Conservation (phyloP, 306 rosid species). For the Acacia crassicarpa region DNA sequence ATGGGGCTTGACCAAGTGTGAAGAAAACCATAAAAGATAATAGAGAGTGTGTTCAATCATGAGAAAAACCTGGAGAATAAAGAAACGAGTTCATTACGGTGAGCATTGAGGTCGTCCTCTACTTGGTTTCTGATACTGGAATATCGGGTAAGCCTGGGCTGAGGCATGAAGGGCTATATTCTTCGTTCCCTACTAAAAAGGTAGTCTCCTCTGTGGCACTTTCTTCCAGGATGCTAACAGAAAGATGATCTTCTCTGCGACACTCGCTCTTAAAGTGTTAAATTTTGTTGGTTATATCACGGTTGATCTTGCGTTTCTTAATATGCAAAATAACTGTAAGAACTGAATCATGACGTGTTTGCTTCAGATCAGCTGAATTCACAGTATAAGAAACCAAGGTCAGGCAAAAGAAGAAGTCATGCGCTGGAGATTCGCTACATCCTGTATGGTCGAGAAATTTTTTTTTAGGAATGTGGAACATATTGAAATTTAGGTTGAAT, state of each 20-base stretch:
- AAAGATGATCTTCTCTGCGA: neutral
- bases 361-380: neutral
- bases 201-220: neutral
- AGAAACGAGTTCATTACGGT: constrained; percentile 82
- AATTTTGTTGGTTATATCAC: neutral
- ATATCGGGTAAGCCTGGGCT: constrained; percentile 51
- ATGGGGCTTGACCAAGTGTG: neutral
- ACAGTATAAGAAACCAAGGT: neutral
- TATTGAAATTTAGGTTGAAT: neutral
- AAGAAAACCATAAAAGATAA: neutral
- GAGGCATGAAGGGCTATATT: constrained; percentile 28
- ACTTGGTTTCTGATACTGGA: constrained; percentile 82
- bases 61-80: constrained; percentile 78
- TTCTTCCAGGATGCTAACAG: neutral
- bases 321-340: neutral
- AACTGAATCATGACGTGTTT: neutral
- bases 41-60: neutral
- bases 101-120: constrained; percentile 78
- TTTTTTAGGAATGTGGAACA: neutral
- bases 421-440: neutral
- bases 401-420: neutral
- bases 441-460: neutral
- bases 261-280: neutral
- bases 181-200: neutral
- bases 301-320: neutral